Evolutionary conservation across 495 filamentous ascomycete genomes (phyloP), one percentile per base, ranked within the genome.

Genomic region (Trypethelium eluteriae): DNA sequence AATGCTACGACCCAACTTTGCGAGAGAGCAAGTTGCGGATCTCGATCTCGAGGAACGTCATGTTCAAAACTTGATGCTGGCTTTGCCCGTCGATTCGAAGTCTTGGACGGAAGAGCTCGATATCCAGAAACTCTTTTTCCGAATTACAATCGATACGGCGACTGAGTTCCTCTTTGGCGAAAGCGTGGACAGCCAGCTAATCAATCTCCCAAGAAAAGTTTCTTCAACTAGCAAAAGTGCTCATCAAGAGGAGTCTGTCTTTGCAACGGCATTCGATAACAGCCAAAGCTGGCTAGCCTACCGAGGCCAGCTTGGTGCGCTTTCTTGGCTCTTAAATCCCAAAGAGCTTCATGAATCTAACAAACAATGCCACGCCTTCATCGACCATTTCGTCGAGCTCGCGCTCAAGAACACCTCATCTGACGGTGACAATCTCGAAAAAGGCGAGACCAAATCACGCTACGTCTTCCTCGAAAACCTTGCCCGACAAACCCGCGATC

Each of bases 151-250:
- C 10, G 92, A 97, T 74, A 79, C 87, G 2, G 86, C 90, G 2
- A 94, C 92, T 14, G 89, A 93, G 66, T 96, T 94, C 73, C 78
- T 97, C 41, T 82, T 96, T n/a, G 93, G 93, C 14, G 78, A 86
- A 61, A 85, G 86, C 63, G 85, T 90, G 14, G 81, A 89, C 67
- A 91, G 86, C 39, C 75, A 77, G 46, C 44, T 77, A n/a, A 63
- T 65, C 12, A 64, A 32, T n/a, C 59, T 71, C 0, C 67, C 71
- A 2, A 70, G 71, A 25, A 64, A 67, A 39, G 56, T 53, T 34
- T 7, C 49, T 36, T 44, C 12, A 38, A 35, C 16, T 39, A 25
- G 39, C 47, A 10, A 34, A 61, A 44, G 59, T n/a, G 67, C 25
- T 35, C 10, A 35, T 32, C 53, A 59, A 34, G 53, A 73, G 39